These are phyloP conservation scores for Corymbia citriodora DNA, from an alignment of 441 rosid genomes.

Conservation along the genomic window DNA sequence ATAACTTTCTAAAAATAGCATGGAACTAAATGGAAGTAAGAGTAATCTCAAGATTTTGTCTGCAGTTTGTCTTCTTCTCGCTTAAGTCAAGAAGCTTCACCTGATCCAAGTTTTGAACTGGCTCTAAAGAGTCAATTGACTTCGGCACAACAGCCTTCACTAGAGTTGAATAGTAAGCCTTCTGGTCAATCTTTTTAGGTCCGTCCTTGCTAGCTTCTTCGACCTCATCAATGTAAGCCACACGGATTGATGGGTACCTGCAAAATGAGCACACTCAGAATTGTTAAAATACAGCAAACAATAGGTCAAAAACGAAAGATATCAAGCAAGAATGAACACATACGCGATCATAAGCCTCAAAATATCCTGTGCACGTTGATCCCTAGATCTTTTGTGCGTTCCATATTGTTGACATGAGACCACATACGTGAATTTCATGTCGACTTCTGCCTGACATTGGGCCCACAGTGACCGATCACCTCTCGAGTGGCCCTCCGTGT, in stretches of 20 bases:
- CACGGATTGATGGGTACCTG: constrained; percentile 97
- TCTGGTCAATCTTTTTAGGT: constrained; percentile 58
- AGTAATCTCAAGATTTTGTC: not conserved
- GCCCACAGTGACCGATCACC: constrained; percentile 78
- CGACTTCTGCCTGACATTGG: constrained; percentile 94
- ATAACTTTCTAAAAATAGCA: not conserved
- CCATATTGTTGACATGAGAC: constrained; percentile 98
- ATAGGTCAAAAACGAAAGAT: not conserved
- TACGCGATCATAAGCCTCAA: constrained; percentile 87
- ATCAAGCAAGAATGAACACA: constrained; percentile 2
- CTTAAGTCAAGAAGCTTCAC: constrained; percentile 25
- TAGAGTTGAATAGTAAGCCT: constrained; percentile 80
- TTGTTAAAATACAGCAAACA: not conserved
- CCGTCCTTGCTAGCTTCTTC: constrained; percentile 77
- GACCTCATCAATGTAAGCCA: constrained; percentile 97
- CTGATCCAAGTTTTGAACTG: constrained; percentile 88
- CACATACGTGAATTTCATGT: constrained; percentile 94
- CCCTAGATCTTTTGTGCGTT: constrained; percentile 78
- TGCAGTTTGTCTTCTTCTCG: not conserved
- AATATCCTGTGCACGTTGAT: constrained; percentile 82
- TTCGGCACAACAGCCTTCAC: constrained; percentile 84
- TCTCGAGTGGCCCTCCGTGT: constrained; percentile 57
- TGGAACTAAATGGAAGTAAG: not conserved
- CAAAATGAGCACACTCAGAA: constrained; percentile 5
- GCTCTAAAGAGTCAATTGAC: constrained; percentile 69